Evolutionary conservation across 106 monocot species (phyloP), one percentile per base, ranked within the genome.

Genomic region (Phalaenopsis equestris): DNA sequence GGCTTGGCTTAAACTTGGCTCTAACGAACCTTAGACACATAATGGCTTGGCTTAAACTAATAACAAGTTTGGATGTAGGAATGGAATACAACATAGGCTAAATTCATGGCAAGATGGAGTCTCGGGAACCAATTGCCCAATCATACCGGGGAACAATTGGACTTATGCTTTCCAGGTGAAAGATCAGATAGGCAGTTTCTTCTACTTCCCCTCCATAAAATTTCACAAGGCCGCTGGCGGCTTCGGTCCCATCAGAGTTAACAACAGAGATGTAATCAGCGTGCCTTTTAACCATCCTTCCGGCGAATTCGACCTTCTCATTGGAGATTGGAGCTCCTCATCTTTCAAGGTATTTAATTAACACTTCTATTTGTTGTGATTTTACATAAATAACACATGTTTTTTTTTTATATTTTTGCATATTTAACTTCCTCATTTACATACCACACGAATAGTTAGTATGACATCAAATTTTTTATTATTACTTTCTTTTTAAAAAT

Each of bases 231-330:
- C 84, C 30, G 84, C 80, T 4, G 84, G 84, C 42, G 84, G 84
- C 5, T 84, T 64, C 7, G 84, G 84, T 11, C 80, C 80, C 7
- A 55, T 84, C 37, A 45, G 76, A 55, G 80, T 84, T 58, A 80
- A 84, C 55, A 80, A 80, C 52, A 80, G 76, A 15, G 37, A 76
- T 0, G 80, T 80, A 41, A 80, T 80, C n/a, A 16, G 11, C 21
- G 84, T 80, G 5, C 87, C 87, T 3, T 87, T 84, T 68, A 55
- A 6, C 45, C 81, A 75, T 15, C 87, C 87, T 12, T 84, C 81
- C 21, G 84, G 21, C 7, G 87, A 87, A n/a, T 82, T 87, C 76
- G 76, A 81, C 65, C 81, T 87, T 46, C 79, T 87, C 23, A 84
- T 87, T 21, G 87, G 87, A 41, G 87, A 87, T 36, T 87, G 87